These are phyloP conservation scores for Gaultheria prostrata DNA, from an alignment of 148 eudicot species.

Conservation along the genomic window DNA sequence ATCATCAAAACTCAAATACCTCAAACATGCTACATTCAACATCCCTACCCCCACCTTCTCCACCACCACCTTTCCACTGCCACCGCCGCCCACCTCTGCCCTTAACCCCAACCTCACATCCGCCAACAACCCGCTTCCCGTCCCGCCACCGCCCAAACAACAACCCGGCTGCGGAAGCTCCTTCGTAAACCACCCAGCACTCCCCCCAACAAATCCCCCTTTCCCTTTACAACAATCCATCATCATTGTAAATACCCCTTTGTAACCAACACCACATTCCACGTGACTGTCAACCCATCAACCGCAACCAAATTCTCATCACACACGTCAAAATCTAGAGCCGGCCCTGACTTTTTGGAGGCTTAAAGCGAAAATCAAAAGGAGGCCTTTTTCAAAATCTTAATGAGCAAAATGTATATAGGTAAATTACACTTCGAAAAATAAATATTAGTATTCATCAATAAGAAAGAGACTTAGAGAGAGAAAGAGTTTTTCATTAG, in stretches of 20 bases:
- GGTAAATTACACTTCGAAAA: too few species aligned
- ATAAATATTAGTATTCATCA: too few species aligned
- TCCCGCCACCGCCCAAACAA: conserved; percentile 15
- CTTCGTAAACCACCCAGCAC: conserved; percentile 74
- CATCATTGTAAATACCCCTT: conserved; percentile 51
- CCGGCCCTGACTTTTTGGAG: too few species aligned
- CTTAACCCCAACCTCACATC: conserved; percentile 49
- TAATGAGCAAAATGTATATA: too few species aligned
- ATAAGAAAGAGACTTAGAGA: too few species aligned
- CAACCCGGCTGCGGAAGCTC: conserved; percentile 50
- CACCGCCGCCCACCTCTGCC: conserved; percentile 13
- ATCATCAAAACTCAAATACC: conserved; percentile 57
- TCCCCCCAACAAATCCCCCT: conserved; percentile 39
- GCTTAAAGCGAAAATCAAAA: too few species aligned
- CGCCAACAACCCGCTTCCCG: conserved; percentile 54
- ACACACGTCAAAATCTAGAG: conserved; percentile 35
- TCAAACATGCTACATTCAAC: conserved; percentile 59
- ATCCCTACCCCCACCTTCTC: conserved; percentile 69
- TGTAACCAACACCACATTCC: conserved; percentile 54
- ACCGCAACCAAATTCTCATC: conserved; percentile 23
- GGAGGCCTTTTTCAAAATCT: too few species aligned
- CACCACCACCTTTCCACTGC: conserved; percentile 23
- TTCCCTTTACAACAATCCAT: conserved; percentile 51
- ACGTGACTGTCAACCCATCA: conserved; percentile 45
- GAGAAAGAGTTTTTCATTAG: too few species aligned